Evolutionary conservation across 805 yeast genomes (phyloP), one percentile per base, ranked within the genome.

Genomic region (Diddensiella transvaalensis): DNA sequence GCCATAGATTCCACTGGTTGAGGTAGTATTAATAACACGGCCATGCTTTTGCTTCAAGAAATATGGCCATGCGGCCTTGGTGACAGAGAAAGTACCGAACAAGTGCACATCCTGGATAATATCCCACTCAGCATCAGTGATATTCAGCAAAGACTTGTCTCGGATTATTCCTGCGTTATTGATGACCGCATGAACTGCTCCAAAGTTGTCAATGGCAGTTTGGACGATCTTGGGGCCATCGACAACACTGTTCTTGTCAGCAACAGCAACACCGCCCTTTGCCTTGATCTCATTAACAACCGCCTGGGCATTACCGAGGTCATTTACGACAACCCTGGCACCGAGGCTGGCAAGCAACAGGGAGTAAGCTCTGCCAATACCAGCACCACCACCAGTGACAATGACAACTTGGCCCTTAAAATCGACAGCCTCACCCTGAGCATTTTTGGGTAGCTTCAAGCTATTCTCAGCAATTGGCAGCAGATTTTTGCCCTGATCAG

Each of bases 1-100:
- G 55, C 99, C 99, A 68, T 91, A 91, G 58, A 91, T 89, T 56
- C 98, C 99, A 1, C 97, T 89, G 6, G 98, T 91, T 17, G 96
- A 89, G 21, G 97, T 78, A 40, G 95, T 87, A 69, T 91, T 91
- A 57, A 91, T 78, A 48, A 91, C 83, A 55, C 80, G 77, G 58
- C 98, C 97, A 47, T 77, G 76, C 58, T 82, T 80, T 69, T 90
- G 88, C 64, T 87, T 78, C 48, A 76, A 57, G 66, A 91, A 87
- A 56, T 85, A 72, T 32, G 96, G 97, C 97, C 97, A 91, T 6
- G 91, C 96, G 46, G 90, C 84, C 64, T 86, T 84, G 57, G 88
- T 80, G 65, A 91, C 78, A 61, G 83, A 77, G 71, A 72, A 89
- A 23, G 96, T 83, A 29, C 96, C 96, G 44, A 74, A 66, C 56